Evolutionary conservation across 2,329 filamentous ascomycete species (phyloP), one percentile per base, ranked within the genome.

Genomic region (Allantophomopsis cytisporea): DNA sequence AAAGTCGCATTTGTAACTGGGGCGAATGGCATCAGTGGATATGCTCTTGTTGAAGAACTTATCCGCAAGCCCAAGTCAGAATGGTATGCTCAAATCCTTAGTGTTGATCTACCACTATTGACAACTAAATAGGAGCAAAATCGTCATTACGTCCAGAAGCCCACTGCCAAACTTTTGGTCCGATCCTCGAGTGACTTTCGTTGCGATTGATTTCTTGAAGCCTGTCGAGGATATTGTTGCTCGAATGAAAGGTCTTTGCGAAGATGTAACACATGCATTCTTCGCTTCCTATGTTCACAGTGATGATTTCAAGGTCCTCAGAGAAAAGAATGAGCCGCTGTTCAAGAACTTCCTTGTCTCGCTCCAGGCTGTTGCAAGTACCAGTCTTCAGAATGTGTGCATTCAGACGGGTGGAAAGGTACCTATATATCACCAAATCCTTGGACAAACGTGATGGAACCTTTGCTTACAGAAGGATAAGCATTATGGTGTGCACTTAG

Each of bases 401-500:
- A 17, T 44, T 13, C 42, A 44, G 21, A 44, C 42, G 2, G 42
- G 42, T 8, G 42, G 42, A 14, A 15, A 21, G 7, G 35, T 13
- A 36, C 11, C 2, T 20, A 18, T 36, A n/a, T 23, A 7, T 13
- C 30, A 2, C 20, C 16, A 31, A 68, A 1, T 51, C 58, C 30
- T 72, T 28, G 3, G 11, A 3, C 23, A 28, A n/a, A n/a, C 10
- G 23, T 28, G 23, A 28, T 12, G 8, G 5, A 28, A 28, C 7
- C 7, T 12, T 5, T 28, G 8, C 23, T 28, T 3, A 28, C 23
- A 28, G 7, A 28, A 6, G 11, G 3, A 12, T 28, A 34, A 72
- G 47, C 66, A 73, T 39, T 73, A 71, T 46, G 65, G 67, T 17
- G 64, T 71, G 3, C 69, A 73, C 43, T 57, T 70, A 2, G 66